phyloP scores from a whole-genome alignment of 306 rosid genomes.

The Delonix regia region DNA sequence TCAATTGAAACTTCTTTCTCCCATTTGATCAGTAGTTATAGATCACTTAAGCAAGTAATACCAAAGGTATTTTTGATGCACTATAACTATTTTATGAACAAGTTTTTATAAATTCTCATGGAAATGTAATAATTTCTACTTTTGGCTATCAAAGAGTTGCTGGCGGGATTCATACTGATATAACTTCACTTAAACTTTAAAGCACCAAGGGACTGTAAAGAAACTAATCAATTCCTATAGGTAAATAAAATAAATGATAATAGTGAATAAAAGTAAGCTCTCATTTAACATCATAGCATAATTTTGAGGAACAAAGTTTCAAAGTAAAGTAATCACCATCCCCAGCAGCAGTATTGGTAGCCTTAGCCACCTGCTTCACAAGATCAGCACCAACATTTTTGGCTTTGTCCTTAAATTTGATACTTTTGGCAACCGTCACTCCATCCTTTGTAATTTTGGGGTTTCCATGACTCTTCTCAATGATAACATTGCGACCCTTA shows the following conservation, averaged over 20 bases:
- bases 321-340: slow-evolving; percentile 61
- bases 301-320: neutral
- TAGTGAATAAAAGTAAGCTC: slow-evolving; percentile 17
- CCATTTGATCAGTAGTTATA: neutral
- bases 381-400: slow-evolving; percentile 88
- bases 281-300: neutral
- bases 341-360: slow-evolving; percentile 90
- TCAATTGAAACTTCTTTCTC: neutral
- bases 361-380: slow-evolving; percentile 90
- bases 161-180: neutral
- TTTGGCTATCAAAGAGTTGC: neutral
- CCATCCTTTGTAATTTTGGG: slow-evolving; percentile 94
- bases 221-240: neutral
- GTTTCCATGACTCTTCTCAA: slow-evolving; percentile 57
- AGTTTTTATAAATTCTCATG: neutral
- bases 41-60: slow-evolving; percentile 1
- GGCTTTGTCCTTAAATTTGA: slow-evolving; percentile 66
- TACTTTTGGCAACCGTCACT: slow-evolving; percentile 90
- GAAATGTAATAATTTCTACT: slow-evolving; percentile 1
- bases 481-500: slow-evolving; percentile 93
- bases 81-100: neutral
- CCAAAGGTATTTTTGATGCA: neutral
- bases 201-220: neutral
- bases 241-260: neutral
- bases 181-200: neutral